Base-by-base conservation (phyloP, 495 filamentous ascomycete genomes). In the Gamarada debralockiae region DNA sequence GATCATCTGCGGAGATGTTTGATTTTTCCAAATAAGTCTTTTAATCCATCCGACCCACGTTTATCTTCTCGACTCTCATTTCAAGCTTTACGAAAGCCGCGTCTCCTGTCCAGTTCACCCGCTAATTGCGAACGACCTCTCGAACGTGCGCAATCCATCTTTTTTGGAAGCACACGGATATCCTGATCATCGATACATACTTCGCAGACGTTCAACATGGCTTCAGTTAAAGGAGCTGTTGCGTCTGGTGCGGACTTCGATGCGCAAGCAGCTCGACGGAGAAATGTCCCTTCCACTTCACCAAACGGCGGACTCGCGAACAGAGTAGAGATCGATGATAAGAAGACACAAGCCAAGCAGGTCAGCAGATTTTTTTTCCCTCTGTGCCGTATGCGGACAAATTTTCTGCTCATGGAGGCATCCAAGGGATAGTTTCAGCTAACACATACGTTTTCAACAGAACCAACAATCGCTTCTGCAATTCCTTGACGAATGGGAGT, bases 401-500 rank as follows among this genome's bases (percentile, higher is more conserved):
- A 13, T 43, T 15, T 22, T 43, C 37, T 4, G n/a, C 8, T 6
- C 37, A 39, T 20, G 18, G 10, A 18, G 42, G 41, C 15, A 43
- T 17, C 9, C n/a, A 24, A 38, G 34, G 3, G 9, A 41, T 17
- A 41, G 24, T 27, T 14, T 47, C 15, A 14, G 44, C 12, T 17
- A 9, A 31, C 18, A 29, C 42, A 17, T 47, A 6, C n/a, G 18
- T 39, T 39, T n/a, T 6, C 25, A 48, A 55, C 50, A 49, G 41
- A 46, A 24, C 25, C 61, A 66, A 50, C 71, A 75, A 42, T 74
- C 74, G n/a, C 34, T 85, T 50, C 69, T 90, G 38, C 66, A 83
- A 43, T 73, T 80, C 44, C 78, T 95, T 42, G 83, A 86, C 65
- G 74, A 84, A 62, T 92, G 84, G 78, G 93, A 98, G 66, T 87